Evolutionary conservation across 495 filamentous ascomycete genomes (phyloP).

Genomic region (Aspergillus campestris): DNA sequence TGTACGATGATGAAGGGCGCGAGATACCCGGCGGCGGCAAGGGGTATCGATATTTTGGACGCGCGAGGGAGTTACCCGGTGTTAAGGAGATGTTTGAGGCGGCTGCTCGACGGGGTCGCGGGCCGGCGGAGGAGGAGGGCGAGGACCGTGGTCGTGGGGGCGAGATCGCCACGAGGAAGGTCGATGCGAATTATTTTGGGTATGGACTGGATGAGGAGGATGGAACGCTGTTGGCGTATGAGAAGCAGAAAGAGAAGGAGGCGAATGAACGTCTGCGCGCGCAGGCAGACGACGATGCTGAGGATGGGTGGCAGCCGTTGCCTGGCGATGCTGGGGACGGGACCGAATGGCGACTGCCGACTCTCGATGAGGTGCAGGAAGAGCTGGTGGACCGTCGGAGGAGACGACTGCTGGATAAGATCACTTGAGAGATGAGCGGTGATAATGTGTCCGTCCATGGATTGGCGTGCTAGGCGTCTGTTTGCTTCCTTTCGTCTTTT

Average conservation of each 20-base stretch:
- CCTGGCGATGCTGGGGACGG: constrained; percentile 85
- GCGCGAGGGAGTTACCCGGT: constrained; percentile 83
- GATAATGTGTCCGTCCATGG: constrained; percentile 1
- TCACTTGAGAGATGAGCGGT: constrained; percentile 39
- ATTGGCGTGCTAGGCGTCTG: constrained; percentile 1
- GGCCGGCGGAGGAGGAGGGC: constrained; percentile 54
- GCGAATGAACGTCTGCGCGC: constrained; percentile 57
- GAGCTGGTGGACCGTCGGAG: constrained; percentile 84
- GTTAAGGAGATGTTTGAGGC: constrained; percentile 96
- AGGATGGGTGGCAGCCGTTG: constrained; percentile 70
- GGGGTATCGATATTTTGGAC: constrained; percentile 87
- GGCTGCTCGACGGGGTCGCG: constrained; percentile 42
- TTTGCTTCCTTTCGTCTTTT: background rate
- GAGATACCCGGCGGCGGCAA: constrained; percentile 87
- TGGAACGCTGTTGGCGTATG: constrained; percentile 72
- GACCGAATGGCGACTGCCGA: constrained; percentile 74
- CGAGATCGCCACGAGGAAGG: constrained; percentile 66
- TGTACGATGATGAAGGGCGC: constrained; percentile 85
- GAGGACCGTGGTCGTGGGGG: constrained; percentile 51
- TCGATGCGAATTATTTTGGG: constrained; percentile 94
- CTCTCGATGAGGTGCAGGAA: constrained; percentile 81
- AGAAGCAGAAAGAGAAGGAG: constrained; percentile 74
- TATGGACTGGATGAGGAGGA: constrained; percentile 94
- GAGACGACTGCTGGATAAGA: constrained; percentile 70
- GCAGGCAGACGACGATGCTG: constrained; percentile 34